Evolutionary conservation across 441 rosid species (phyloP).

Genomic region (Erysimum pusillum): DNA sequence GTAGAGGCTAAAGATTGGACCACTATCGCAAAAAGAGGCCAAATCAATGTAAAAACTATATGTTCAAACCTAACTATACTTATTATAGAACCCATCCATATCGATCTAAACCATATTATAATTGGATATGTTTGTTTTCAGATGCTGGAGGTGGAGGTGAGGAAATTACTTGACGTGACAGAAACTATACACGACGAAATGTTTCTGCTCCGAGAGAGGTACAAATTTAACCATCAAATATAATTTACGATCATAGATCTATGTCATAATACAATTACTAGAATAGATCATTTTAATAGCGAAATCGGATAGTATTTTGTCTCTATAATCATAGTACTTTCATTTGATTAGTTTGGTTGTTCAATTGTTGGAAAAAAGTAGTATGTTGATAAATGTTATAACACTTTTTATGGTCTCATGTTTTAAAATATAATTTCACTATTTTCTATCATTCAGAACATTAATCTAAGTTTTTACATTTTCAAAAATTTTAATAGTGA

Average conservation of each 20-base stretch:
- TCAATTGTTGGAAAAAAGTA: neutral
- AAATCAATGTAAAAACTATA: conserved; percentile 58
- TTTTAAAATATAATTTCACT: neutral
- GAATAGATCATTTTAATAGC: too few relatives aligned
- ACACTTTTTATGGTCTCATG: too few relatives aligned
- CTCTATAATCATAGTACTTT: neutral
- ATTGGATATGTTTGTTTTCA: conserved; percentile 30
- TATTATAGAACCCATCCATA: neutral
- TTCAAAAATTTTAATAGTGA: neutral
- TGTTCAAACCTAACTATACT: neutral
- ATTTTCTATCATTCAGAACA: neutral
- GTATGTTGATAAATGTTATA: neutral
- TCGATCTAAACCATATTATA: neutral
- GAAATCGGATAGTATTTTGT: neutral
- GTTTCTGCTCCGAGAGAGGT: conserved; percentile 83
- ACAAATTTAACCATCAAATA: conserved; percentile 1
- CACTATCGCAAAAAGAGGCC: conserved; percentile 78
- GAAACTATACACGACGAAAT: conserved; percentile 82
- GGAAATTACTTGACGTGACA: conserved; percentile 68
- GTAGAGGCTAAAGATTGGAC: conserved; percentile 83
- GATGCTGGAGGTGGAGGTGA: conserved; percentile 79
- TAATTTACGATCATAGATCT: too few relatives aligned
- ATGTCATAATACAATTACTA: too few relatives aligned
- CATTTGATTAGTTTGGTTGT: neutral
- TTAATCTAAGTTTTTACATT: neutral